These are phyloP conservation scores for Cymbopogon citratus DNA, from an alignment of 176 grass and related monocot species.

Conservation along the genomic window DNA sequence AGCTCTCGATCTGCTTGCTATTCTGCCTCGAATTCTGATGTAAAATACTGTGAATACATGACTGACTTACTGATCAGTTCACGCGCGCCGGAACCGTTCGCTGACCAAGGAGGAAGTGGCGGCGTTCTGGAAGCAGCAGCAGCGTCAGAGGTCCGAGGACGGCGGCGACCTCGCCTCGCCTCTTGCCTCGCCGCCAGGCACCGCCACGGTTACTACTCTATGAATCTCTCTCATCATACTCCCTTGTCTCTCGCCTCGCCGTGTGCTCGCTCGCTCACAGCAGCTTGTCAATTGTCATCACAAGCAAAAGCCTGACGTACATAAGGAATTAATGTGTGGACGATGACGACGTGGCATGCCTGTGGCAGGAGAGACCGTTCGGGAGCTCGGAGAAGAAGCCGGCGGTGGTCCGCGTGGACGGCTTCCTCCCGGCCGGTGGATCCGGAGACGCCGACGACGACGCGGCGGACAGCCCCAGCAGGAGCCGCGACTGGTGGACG, in stretches of 20 bases:
- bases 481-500: constrained; percentile 73
- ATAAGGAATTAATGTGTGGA: too few species aligned
- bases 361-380: constrained; percentile 13
- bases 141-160: constrained; percentile 8
- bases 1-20: too few species aligned
- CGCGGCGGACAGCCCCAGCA: constrained; percentile 32
- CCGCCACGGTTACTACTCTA: not conserved
- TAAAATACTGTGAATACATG: not conserved
- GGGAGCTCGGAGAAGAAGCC: constrained; percentile 17
- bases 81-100: constrained; percentile 53
- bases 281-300: not conserved
- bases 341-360: not conserved
- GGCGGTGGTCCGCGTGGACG: not conserved
- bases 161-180: not conserved
- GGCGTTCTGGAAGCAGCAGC: constrained; percentile 54
- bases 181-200: not conserved
- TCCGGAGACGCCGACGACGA: not conserved
- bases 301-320: not conserved
- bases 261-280: too few species aligned
- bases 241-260: too few species aligned
- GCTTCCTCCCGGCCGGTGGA: constrained; percentile 5
- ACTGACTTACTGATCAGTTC: constrained; percentile 20
- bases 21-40: too few species aligned
- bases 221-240: not conserved
- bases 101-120: constrained; percentile 83